Evolutionary conservation across 306 rosid species (phyloP), one percentile per base, ranked within the genome.

Genomic region (Vicia sativa): DNA sequence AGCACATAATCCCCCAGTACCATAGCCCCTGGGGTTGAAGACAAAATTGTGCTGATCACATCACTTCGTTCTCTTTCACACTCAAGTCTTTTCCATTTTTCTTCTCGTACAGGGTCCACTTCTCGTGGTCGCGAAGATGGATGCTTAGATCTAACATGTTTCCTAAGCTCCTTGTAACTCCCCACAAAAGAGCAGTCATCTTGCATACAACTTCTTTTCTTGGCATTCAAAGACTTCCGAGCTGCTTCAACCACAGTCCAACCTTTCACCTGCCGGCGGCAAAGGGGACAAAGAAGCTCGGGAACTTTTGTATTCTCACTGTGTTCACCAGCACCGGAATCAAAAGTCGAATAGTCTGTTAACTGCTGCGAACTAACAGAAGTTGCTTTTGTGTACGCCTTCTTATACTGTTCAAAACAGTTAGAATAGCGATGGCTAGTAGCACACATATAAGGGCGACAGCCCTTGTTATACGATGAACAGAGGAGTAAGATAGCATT

Each of bases 391-490:
- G 99, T 87, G 73, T 86, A 88, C 9, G 95, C 95, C 76, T 88
- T 93, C 85, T 93, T 80, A 79, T 90, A 93, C 69, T 93, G 99
- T 50, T 93, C 97, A 50, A 93, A 92, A 81, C 97, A 93, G 76
- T 93, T 93, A 62, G 97, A 90, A 82, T 75, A 93, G 55, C 95
- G 97, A 68, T 75, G 82, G 64, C 95, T 85, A 48, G 99, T 93
- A 37, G 97, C 95, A 81, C 99, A 93, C 97, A 93, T 93, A 74
- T 88, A 93, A 42, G 99, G 92, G 70, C 96, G 96, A 67, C 99
- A 93, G 37, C 99, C 99, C 82, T 93, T 87, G 79, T 90, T 82
- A 81, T 93, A 88, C 48, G 99, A 93, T 45, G 99, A 90, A 78
- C 99, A 93, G 37, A 93, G 99, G 10, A 93, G 96, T 48, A 93